These are phyloP conservation scores for Boeremia lycopersici DNA, from an alignment of 2,329 filamentous ascomycete genomes.

Conservation along the genomic window DNA sequence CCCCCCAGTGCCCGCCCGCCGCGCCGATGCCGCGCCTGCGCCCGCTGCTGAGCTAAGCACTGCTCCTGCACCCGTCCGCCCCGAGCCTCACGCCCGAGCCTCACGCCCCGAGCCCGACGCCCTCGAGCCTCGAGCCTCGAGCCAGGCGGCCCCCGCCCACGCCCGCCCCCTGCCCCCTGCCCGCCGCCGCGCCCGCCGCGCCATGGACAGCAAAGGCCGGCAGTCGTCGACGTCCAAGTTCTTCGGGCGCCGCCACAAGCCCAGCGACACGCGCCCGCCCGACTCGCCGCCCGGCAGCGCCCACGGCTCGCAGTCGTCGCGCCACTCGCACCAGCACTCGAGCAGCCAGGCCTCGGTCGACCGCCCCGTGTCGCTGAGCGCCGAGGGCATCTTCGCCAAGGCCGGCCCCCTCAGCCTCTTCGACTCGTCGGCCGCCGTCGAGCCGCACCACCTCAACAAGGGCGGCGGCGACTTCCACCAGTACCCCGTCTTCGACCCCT, in stretches of 20 bases:
- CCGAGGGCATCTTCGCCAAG: constrained; percentile 71
- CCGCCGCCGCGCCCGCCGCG: neutral
- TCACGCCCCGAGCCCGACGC: no score
- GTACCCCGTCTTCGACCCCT: constrained; percentile 75
- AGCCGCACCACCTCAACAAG: constrained; percentile 85
- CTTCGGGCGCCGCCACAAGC: constrained; percentile 84
- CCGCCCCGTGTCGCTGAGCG: constrained; percentile 66
- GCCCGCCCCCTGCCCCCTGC: constrained; percentile 9
- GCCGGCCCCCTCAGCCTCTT: constrained; percentile 90
- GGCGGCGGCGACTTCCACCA: constrained; percentile 81
- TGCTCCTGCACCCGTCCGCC: no score
- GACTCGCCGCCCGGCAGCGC: constrained; percentile 67
- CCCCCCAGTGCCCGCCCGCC: constrained; percentile 13
- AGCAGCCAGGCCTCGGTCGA: constrained; percentile 67
- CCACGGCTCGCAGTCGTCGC: constrained; percentile 71
- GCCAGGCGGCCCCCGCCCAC: no score
- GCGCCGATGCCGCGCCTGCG: neutral
- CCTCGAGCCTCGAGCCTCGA: neutral
- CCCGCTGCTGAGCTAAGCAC: no score
- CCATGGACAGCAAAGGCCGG: constrained; percentile 74
- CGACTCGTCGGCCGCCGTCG: constrained; percentile 70
- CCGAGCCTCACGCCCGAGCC: no score
- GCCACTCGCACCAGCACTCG: constrained; percentile 62
- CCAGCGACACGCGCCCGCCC: constrained; percentile 51
- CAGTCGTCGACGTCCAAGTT: constrained; percentile 83